Evolutionary conservation across 1,139 yeast species (phyloP).

Genomic region (Hansenula lynferdii): DNA sequence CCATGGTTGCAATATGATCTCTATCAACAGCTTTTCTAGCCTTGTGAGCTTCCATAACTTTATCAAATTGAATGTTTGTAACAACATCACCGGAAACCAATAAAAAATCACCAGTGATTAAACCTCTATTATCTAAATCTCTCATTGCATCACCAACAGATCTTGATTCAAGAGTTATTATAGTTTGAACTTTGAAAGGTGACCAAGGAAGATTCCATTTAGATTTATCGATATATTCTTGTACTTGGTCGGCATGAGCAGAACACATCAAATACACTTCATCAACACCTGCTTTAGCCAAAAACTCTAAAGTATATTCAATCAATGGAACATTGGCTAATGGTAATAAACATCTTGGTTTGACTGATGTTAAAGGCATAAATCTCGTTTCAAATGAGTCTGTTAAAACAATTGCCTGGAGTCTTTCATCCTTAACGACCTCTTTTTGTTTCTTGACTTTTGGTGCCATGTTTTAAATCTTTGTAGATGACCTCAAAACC

Average conservation of each 20-base stretch:
- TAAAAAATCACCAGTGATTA: constrained; percentile 84
- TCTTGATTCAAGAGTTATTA: constrained; percentile 82
- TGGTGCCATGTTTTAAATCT: constrained; percentile 32
- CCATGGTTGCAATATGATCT: constrained; percentile 93
- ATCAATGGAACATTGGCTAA: constrained; percentile 89
- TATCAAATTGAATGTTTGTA: constrained; percentile 77
- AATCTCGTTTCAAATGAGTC: constrained; percentile 91
- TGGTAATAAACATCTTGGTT: constrained; percentile 87
- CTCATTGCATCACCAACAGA: constrained; percentile 98
- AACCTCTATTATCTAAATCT: constrained; percentile 86
- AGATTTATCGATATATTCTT: constrained; percentile 73
- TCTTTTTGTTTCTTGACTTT: constrained; percentile 50
- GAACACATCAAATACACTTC: constrained; percentile 91
- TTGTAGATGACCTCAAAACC: no score
- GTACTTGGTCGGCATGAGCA: constrained; percentile 85
- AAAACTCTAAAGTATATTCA: constrained; percentile 90
- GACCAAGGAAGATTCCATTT: constrained; percentile 74
- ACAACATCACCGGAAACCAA: constrained; percentile 93
- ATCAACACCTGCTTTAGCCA: constrained; percentile 85
- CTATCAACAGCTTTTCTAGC: constrained; percentile 68
- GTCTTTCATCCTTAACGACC: constrained; percentile 61
- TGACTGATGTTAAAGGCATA: constrained; percentile 82
- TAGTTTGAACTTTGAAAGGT: constrained; percentile 74
- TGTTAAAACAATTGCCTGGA: constrained; percentile 91
- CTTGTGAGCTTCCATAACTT: constrained; percentile 70